Percentiles rank a stretch among this genome's conserved stretches.
These are phyloP conservation scores for Nemania sp. DNA, from an alignment of 2,329 filamentous ascomycete genomes.

Conservation along the genomic window DNA sequence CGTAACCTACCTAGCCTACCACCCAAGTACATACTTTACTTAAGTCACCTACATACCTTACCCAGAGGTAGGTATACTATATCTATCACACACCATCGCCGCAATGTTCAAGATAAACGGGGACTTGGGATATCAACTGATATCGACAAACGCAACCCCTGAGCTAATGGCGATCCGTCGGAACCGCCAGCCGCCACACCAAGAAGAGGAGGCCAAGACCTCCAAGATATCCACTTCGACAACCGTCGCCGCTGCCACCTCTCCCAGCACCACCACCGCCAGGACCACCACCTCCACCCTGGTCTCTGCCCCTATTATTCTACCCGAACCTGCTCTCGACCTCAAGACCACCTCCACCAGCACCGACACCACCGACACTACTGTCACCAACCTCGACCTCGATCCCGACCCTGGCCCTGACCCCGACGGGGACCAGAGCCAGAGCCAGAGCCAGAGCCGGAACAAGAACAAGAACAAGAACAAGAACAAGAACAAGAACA, in stretches of 20 bases:
- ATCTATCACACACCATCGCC: neutral
- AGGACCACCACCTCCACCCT: constrained; percentile 19
- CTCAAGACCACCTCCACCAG: constrained; percentile 3
- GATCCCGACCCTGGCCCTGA: neutral
- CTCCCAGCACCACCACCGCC: neutral
- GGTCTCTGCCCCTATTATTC: constrained; percentile 14
- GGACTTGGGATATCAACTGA: constrained; percentile 21
- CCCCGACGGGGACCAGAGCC: constrained; percentile 3
- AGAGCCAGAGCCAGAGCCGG: neutral
- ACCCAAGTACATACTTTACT: too few relatives aligned
- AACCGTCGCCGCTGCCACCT: constrained; percentile 4
- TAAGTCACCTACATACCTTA: too few relatives aligned
- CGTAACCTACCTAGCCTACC: too few relatives aligned
- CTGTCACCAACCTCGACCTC: neutral
- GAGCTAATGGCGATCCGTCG: constrained; percentile 15
- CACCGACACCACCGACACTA: neutral
- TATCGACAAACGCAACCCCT: constrained; percentile 13
- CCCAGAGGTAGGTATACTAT: too few relatives aligned
- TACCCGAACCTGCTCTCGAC: neutral
- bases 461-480: too few relatives aligned
- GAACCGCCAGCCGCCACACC: constrained; percentile 18
- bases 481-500: too few relatives aligned
- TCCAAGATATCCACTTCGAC: constrained; percentile 21
- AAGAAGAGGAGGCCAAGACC: constrained; percentile 21
- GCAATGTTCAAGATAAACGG: constrained; percentile 18